These are phyloP conservation scores for Diaporthe vaccinii DNA, from an alignment of 2,329 filamentous ascomycete species.

Conservation along the genomic window DNA sequence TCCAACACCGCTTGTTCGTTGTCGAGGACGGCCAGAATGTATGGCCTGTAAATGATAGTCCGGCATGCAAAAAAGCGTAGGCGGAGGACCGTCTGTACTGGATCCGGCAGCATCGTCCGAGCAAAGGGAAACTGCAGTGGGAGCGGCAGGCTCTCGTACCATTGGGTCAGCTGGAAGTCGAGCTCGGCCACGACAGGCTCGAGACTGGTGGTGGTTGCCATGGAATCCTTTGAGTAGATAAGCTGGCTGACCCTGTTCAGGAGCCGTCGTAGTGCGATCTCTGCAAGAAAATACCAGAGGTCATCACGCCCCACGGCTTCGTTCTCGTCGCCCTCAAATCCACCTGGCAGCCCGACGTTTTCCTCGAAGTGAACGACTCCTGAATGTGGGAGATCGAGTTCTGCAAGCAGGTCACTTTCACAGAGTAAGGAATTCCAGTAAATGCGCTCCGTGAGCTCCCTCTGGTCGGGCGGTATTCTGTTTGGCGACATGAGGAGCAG, in stretches of 20 bases:
- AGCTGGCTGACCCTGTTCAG: slow-evolving; percentile 85
- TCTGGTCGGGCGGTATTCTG: slow-evolving; percentile 77
- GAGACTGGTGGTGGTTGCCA: slow-evolving; percentile 78
- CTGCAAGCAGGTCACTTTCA: slow-evolving; percentile 83
- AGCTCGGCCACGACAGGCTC: slow-evolving; percentile 85
- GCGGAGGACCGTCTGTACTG: slow-evolving; percentile 83
- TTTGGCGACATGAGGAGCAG: slow-evolving; percentile 81
- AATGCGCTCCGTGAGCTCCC: slow-evolving; percentile 81
- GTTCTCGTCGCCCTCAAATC: slow-evolving; percentile 79
- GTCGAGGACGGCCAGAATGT: slow-evolving; percentile 83
- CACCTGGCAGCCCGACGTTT: slow-evolving; percentile 81
- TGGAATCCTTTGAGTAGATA: slow-evolving; percentile 81
- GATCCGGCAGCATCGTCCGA: slow-evolving; percentile 75
- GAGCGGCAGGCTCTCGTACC: slow-evolving; percentile 83
- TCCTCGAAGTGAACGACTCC: slow-evolving; percentile 88
- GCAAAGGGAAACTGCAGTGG: slow-evolving; percentile 84
- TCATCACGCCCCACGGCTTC: slow-evolving; percentile 79
- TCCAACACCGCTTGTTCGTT: slow-evolving; percentile 81
- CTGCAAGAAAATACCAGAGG: slow-evolving; percentile 88
- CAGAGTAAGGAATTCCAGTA: slow-evolving; percentile 89
- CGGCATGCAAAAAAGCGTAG: slow-evolving; percentile 87
- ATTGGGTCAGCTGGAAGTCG: slow-evolving; percentile 86
- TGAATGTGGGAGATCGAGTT: slow-evolving; percentile 85
- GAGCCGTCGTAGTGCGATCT: slow-evolving; percentile 82
- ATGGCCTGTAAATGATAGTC: slow-evolving; percentile 88